phyloP scores from a whole-genome alignment of 1,139 yeast genomes.

The Saccharomycopsis crataegensis region DNA sequence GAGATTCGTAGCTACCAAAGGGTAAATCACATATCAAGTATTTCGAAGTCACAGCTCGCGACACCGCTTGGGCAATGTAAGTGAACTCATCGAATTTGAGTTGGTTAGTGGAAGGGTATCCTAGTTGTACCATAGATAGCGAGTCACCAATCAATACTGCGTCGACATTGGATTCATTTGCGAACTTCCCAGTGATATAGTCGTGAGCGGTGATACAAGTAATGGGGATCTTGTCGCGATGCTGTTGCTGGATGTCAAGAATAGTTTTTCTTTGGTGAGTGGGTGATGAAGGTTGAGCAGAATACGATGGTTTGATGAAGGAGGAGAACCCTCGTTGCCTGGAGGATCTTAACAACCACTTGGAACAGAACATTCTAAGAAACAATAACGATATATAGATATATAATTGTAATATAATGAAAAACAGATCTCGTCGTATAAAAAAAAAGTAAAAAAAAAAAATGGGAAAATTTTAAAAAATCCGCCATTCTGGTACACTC shows the following conservation, averaged over 20 bases:
- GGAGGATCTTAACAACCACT: background rate
- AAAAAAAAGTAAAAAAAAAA: no score
- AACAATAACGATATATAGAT: no score
- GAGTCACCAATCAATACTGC: constrained; percentile 84
- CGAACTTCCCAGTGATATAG: constrained; percentile 65
- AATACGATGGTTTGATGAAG: no score
- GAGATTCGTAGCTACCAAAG: constrained; percentile 73
- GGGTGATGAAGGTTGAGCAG: no score
- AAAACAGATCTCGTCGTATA: no score
- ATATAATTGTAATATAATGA: no score
- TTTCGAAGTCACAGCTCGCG: constrained; percentile 60
- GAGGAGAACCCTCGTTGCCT: background rate
- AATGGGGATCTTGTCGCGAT: constrained; percentile 18
- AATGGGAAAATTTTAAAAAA: no score
- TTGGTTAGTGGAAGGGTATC: constrained; percentile 71
- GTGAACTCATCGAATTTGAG: constrained; percentile 64
- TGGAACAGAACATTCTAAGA: no score
- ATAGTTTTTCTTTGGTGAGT: background rate
- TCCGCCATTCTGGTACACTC: no score
- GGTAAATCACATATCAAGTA: constrained; percentile 84
- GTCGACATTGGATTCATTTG: constrained; percentile 64
- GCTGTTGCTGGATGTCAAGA: constrained; percentile 3
- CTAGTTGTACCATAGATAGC: constrained; percentile 84
- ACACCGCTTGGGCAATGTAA: constrained; percentile 68
- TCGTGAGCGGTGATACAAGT: constrained; percentile 77